A percentile compares a stretch with the other conserved stretches of the same genome.
These are phyloP conservation scores for Sporisorium exsertum DNA, from an alignment of 1,284 basidiomycete genomes.

Conservation along the genomic window DNA sequence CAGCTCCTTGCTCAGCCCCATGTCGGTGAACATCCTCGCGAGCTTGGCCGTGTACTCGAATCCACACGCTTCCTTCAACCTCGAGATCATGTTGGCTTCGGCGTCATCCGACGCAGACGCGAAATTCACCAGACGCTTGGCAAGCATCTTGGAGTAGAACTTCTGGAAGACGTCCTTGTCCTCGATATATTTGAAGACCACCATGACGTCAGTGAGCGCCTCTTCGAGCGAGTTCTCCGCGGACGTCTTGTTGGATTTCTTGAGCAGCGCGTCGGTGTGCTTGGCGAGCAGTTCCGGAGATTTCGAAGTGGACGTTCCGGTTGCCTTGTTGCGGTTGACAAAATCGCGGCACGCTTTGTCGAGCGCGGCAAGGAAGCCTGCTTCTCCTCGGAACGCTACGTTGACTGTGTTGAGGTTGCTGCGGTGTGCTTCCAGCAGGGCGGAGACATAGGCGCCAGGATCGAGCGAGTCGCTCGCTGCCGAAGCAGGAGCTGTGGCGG, in stretches of 20 bases:
- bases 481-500: constrained; percentile 22
- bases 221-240: constrained; percentile 91
- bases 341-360: constrained; percentile 95
- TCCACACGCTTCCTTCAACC: constrained; percentile 96
- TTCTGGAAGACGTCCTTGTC: constrained; percentile 99
- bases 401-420: constrained; percentile 92
- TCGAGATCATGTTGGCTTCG: constrained; percentile 98
- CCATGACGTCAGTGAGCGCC: constrained; percentile 91
- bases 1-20: constrained; percentile 93
- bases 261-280: constrained; percentile 88
- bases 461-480: constrained; percentile 73
- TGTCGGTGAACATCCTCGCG: constrained; percentile 98
- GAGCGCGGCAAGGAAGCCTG: constrained; percentile 92
- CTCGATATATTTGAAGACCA: constrained; percentile 98
- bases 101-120: constrained; percentile 95
- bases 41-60: constrained; percentile 99
- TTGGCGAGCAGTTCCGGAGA: constrained; percentile 95
- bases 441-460: constrained; percentile 94
- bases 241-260: constrained; percentile 92
- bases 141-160: constrained; percentile 97
- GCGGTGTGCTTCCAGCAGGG: constrained; percentile 87
- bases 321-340: constrained; percentile 91
- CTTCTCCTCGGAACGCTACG: constrained; percentile 90
- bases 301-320: constrained; percentile 72
- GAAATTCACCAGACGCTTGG: constrained; percentile 91